These are phyloP conservation scores for Dipteronia dyeriana DNA, from an alignment of 345 rosid species.

Conservation along the genomic window DNA sequence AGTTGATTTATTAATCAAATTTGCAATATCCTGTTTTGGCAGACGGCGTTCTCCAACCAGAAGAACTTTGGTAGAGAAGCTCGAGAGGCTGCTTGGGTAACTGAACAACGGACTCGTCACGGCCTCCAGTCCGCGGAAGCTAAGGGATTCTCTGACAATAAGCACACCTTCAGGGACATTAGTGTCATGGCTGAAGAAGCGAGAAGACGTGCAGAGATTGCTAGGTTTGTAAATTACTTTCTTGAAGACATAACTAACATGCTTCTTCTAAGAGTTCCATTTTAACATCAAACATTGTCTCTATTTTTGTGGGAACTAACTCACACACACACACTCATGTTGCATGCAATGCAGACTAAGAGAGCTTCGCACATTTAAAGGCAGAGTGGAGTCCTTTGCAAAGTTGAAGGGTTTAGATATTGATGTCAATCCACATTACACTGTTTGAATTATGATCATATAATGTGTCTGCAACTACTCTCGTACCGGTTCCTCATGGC, in stretches of 20 bases:
- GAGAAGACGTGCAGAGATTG: slow-evolving; percentile 60
- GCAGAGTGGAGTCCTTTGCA: slow-evolving; percentile 62
- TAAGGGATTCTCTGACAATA: slow-evolving; percentile 37
- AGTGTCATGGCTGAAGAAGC: slow-evolving; percentile 66
- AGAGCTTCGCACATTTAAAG: slow-evolving; percentile 68
- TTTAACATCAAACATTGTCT: neutral
- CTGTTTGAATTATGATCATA: slow-evolving; percentile 30
- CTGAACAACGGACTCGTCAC: slow-evolving; percentile 58
- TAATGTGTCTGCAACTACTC: no score
- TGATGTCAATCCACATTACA: slow-evolving; percentile 63
- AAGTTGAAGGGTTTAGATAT: slow-evolving; percentile 56
- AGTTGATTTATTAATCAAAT: neutral
- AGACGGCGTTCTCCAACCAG: slow-evolving; percentile 61
- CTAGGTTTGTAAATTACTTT: slow-evolving; percentile 39
- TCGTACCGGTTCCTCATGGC: no score
- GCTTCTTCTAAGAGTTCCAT: neutral
- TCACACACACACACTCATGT: no score
- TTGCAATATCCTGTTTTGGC: slow-evolving; percentile 4
- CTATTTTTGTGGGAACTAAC: neutral
- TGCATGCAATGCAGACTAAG: slow-evolving; percentile 37
- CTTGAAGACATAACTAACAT: neutral
- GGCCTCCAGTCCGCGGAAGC: slow-evolving; percentile 47
- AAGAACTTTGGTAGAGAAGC: slow-evolving; percentile 63
- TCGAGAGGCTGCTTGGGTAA: slow-evolving; percentile 64
- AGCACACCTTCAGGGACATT: slow-evolving; percentile 47